Percentiles rank a stretch among this genome's conserved stretches.
Conservation (phyloP, 257 asterid species). For the Ballota nigra region DNA sequence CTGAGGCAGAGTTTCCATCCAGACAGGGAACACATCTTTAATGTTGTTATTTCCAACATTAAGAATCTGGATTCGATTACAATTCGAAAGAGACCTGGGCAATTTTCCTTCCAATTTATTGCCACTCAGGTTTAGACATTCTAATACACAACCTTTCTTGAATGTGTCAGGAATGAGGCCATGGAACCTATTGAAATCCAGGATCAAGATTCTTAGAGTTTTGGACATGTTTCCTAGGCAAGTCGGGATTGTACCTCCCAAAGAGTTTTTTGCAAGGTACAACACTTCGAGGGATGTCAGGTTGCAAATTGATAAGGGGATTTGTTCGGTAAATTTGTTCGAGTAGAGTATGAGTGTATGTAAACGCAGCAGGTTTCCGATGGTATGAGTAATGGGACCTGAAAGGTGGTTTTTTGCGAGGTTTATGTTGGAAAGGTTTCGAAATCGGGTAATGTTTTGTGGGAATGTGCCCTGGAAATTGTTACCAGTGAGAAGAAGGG, state of each 20-base stretch:
- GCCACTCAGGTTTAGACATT: background rate
- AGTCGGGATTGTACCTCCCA: background rate
- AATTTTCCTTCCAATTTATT: conserved; percentile 14
- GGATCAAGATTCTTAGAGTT: background rate
- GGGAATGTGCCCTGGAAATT: background rate
- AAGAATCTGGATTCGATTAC: background rate
- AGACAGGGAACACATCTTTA: background rate
- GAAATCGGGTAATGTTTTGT: background rate
- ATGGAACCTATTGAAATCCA: background rate
- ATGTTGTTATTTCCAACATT: background rate
- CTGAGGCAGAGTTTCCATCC: background rate
- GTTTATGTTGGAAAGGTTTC: background rate
- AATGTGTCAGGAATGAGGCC: conserved; percentile 7
- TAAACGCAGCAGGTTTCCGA: background rate
- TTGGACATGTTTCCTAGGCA: conserved; percentile 5
- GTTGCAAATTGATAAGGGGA: conserved; percentile 11
- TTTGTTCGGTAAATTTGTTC: background rate
- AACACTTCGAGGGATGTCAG: background rate
- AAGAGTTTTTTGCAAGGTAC: background rate
- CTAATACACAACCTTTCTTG: background rate
- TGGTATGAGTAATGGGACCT: background rate
- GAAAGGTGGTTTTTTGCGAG: background rate
- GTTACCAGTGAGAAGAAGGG: background rate
- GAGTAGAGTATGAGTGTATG: background rate
- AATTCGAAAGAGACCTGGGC: background rate